Evolutionary conservation across 2,329 filamentous ascomycete genomes (phyloP), one percentile per base, ranked within the genome.

Genomic region (Escovopsis sp.): DNA sequence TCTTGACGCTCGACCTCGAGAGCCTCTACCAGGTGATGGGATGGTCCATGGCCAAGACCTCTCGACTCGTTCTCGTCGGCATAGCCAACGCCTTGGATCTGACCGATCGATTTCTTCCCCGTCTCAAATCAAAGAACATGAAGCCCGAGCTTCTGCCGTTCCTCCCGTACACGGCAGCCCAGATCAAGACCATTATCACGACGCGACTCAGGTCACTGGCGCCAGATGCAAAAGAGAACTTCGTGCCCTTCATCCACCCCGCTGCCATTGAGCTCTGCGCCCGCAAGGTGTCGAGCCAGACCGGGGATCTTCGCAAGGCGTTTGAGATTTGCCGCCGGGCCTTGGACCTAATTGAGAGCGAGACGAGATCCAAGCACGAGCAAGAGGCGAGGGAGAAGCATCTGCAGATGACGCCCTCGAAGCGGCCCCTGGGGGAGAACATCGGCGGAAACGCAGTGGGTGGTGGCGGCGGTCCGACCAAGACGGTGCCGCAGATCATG

Each of bases 51-150:
- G 74, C 84, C 42, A 76, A 76, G 43, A 72, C 73, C 2, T 94
- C 90, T 0, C 75, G 73, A 15, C 74, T 98, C 5, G 65, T 90
- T 26, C 65, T 98, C 14, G 72, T 98, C 34, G 90, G 90, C 33
- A 94, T 98, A 50, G 90, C 90, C 46, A 98, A 98, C 50, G 90
- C 90, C 4, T 67, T 98, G 36, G 90, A 98, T 53, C 65, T 98
- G 38, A 98, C 90, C 0, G 90, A 96, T 53, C 82, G 90, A 9
- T 94, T 94, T 47, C 68, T 98, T 15, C 90, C 90, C 34, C 80
- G 88, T 35, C 72, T 98, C 42, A 96, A 96, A 62, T 77, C 86
- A 15, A 83, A 86, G 48, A 92, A 92, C 48, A 65, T 98, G 43
- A 93, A 87, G 60, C 90, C 90, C 3, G 76, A 82, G 33, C 70